Evolutionary conservation across 371 early-diverging fungal species (phyloP).

Genomic region (Mucor indicus): DNA sequence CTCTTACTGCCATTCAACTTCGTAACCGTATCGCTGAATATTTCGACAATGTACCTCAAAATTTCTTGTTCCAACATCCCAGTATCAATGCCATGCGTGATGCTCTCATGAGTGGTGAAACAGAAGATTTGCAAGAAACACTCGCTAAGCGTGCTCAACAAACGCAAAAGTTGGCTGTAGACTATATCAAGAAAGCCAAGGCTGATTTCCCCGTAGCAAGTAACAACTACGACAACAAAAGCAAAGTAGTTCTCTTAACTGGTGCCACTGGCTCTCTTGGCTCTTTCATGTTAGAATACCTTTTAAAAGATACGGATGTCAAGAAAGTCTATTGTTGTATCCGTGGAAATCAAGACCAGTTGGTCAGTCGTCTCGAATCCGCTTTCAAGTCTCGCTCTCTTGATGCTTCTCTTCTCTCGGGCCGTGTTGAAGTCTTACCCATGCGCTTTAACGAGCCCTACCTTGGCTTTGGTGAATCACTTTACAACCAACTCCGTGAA

Average conservation of each 20-base stretch:
- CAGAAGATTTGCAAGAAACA: not conserved
- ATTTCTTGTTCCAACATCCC: slow-evolving; percentile 34
- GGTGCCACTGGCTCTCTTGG: slow-evolving; percentile 48
- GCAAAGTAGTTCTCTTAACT: slow-evolving; percentile 32
- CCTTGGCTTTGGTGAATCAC: slow-evolving; percentile 22
- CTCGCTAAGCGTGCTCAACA: slow-evolving; percentile 4
- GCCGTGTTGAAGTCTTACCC: slow-evolving; percentile 12
- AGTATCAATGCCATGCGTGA: slow-evolving; percentile 17
- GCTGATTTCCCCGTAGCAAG: slow-evolving; percentile 20
- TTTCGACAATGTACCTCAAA: slow-evolving; percentile 26
- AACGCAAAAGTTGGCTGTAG: slow-evolving; percentile 8
- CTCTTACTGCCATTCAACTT: slow-evolving; percentile 22
- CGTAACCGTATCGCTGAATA: slow-evolving; percentile 18
- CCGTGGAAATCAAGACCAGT: slow-evolving; percentile 16
- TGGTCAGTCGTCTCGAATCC: slow-evolving; percentile 15
- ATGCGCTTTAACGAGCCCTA: slow-evolving; percentile 19
- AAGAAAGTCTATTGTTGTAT: slow-evolving; percentile 31
- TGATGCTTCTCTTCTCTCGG: slow-evolving; percentile 3
- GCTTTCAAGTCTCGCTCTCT: slow-evolving; percentile 27
- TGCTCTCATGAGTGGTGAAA: not conserved
- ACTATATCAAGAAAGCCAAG: slow-evolving; percentile 20
- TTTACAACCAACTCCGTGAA: slow-evolving; percentile 17
- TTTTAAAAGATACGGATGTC: slow-evolving; percentile 20
- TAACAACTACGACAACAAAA: slow-evolving; percentile 1
- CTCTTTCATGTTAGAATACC: slow-evolving; percentile 29